Evolutionary conservation across 78 protist species (phyloP).

Genomic region (Dictyostelium intermedium): DNA sequence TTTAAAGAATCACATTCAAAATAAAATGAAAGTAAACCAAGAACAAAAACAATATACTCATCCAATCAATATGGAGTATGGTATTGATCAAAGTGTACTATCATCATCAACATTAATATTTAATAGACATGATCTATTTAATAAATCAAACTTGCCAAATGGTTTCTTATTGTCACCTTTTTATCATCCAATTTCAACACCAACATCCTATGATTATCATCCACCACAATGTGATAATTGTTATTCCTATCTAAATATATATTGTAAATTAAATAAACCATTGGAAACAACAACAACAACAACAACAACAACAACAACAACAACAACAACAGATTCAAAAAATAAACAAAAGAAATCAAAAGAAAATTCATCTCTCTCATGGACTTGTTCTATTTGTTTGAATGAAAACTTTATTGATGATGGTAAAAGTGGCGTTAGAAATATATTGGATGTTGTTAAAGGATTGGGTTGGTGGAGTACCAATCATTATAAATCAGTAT

Average conservation of each 20-base stretch:
- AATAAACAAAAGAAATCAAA: background rate
- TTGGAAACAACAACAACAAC: background rate
- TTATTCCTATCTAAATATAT: constrained; percentile 23
- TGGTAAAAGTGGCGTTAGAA: constrained; percentile 53
- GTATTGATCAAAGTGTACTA: constrained; percentile 34
- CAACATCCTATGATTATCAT: background rate
- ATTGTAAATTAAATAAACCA: constrained; percentile 26
- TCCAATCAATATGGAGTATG: background rate
- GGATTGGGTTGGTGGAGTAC: constrained; percentile 77
- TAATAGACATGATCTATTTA: constrained; percentile 17
- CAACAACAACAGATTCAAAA: too few species aligned
- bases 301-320: background rate
- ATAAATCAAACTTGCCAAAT: constrained; percentile 29
- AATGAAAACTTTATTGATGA: constrained; percentile 9
- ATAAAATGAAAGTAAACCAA: background rate
- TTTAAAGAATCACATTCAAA: background rate
- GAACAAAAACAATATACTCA: background rate
- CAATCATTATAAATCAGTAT: constrained; percentile 5
- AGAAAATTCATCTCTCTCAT: background rate
- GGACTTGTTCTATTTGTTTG: constrained; percentile 59
- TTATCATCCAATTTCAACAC: constrained; percentile 25
- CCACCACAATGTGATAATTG: constrained; percentile 48
- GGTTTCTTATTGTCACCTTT: constrained; percentile 63
- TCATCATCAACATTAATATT: constrained; percentile 4
- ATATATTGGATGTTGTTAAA: constrained; percentile 17